These are phyloP conservation scores for Dactylellina cionopaga DNA, from an alignment of 2,329 filamentous ascomycete species.

Conservation along the genomic window DNA sequence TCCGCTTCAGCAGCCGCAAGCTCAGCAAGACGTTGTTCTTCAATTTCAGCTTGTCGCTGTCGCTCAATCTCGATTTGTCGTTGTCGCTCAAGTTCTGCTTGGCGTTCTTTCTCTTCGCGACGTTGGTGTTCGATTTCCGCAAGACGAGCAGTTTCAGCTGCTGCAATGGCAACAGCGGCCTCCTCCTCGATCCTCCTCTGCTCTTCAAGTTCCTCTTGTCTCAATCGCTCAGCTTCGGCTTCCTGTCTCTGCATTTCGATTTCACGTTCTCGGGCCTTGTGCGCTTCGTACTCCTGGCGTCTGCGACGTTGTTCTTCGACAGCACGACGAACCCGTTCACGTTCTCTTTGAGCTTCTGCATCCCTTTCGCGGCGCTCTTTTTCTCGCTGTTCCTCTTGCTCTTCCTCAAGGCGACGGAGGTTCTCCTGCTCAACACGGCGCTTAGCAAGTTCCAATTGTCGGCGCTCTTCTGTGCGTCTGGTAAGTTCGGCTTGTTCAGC, in stretches of 20 bases:
- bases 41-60: conserved; percentile 40
- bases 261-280: conserved; percentile 45
- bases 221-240: conserved; percentile 33
- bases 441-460: conserved; percentile 42
- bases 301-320: conserved; percentile 29
- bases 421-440: conserved; percentile 50
- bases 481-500: conserved; percentile 38
- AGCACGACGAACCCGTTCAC: conserved; percentile 45
- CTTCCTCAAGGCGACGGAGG: conserved; percentile 42
- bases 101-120: conserved; percentile 32
- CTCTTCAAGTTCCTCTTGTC: conserved; percentile 32
- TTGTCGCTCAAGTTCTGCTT: conserved; percentile 39
- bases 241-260: conserved; percentile 46
- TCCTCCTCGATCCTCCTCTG: conserved; percentile 37
- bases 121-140: conserved; percentile 41
- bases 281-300: conserved; percentile 42
- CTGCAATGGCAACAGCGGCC: conserved; percentile 32
- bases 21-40: conserved; percentile 37
- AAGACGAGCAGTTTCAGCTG: conserved; percentile 40
- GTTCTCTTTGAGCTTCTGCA: conserved; percentile 40
- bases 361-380: conserved; percentile 47
- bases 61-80: conserved; percentile 23
- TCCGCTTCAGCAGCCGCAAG: conserved; percentile 43
- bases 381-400: conserved; percentile 48
- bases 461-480: conserved; percentile 39